Base-by-base conservation (phyloP, 495 filamentous ascomycete genomes). In the Neurospora sp. region DNA sequence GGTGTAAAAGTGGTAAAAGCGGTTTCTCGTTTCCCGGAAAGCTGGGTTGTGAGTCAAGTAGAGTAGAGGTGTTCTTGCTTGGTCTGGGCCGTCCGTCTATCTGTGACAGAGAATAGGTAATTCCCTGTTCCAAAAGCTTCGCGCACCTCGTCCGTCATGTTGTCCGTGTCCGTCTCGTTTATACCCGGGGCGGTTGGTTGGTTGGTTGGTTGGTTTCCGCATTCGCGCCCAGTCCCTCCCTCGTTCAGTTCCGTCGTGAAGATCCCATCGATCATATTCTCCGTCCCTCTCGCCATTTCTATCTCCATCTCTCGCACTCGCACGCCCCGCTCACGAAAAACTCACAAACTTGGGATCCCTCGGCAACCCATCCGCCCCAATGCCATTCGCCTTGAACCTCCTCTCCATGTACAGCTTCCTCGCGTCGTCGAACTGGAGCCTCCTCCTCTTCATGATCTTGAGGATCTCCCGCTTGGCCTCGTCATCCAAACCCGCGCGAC, bases 341-440 rank as follows among this genome's bases (percentile, higher is more conserved):
- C 92, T 94, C 12, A 97, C 93, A 79, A 97, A 96, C 85, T 97
- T 97, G 72, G 94, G 93, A 86, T 98, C 96, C 80, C 89, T 89
- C 69, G 96, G 96, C 77, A 89, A 83, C 41, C 96, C 96, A 81
- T 98, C 96, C 18, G 90, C 85, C 12, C 89, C 94, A 78, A 99
- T 98, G 71, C 91, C 91, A 77, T 97, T 93, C 79, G 89, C 93
- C 76, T 87, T 87, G 78, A 99, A 96, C 74, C 91, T 85, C 74
- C 93, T 88, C 84, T 97, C 90, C 77, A 92, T 94, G 77, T 91
- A 95, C 27, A 94, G 86, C 69, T 91, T 84, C 73, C 96, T 86
- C 37, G 96, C 96, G 84, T 99, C 94, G 83, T 99, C 96, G 79
- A 99, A 98, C 70, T 85, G 85, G 20, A 97, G 86, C 73, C 89